Evolutionary conservation across 2,329 filamentous ascomycete genomes (phyloP).

Genomic region (Thermoascus crustaceus): DNA sequence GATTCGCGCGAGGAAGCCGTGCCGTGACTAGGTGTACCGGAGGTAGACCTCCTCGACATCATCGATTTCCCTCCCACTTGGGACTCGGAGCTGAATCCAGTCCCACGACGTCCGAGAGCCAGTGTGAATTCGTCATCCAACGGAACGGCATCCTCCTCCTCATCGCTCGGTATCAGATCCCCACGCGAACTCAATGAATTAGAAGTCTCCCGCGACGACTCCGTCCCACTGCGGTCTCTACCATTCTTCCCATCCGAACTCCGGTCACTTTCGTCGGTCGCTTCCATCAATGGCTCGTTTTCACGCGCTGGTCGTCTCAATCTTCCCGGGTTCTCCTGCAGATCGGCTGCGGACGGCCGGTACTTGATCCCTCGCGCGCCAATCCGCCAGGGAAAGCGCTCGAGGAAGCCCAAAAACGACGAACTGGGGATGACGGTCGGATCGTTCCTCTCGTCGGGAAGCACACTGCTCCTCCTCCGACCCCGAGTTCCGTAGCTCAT

Average conservation of each 20-base stretch:
- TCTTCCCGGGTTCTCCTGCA: constrained; percentile 76
- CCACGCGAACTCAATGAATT: constrained; percentile 82
- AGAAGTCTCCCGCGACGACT: constrained; percentile 69
- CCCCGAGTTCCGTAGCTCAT: constrained; percentile 90
- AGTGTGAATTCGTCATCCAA: constrained; percentile 89
- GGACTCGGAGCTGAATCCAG: constrained; percentile 53
- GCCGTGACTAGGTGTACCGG: too few relatives aligned
- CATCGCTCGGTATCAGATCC: constrained; percentile 85
- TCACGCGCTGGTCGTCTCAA: constrained; percentile 44
- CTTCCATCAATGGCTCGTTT: constrained; percentile 62
- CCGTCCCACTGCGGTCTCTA: constrained; percentile 65
- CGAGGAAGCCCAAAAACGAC: constrained; percentile 75
- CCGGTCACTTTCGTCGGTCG: constrained; percentile 42
- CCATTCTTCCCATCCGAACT: constrained; percentile 11
- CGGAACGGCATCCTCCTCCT: constrained; percentile 88
- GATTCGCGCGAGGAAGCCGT: constrained; percentile 41
- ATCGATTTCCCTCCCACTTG: constrained; percentile 57
- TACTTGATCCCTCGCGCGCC: constrained; percentile 73
- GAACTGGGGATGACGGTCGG: constrained; percentile 86
- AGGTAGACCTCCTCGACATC: constrained; percentile 29
- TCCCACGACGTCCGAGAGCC: constrained; percentile 64
- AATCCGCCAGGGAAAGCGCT: constrained; percentile 74
- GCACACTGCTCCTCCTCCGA: constrained; percentile 47
- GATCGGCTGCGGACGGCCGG: constrained; percentile 79
- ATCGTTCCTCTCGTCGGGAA: constrained; percentile 51